Evolutionary conservation across 2,329 filamentous ascomycete genomes (phyloP).

Genomic region (Colletotrichum lindemuthianum): DNA sequence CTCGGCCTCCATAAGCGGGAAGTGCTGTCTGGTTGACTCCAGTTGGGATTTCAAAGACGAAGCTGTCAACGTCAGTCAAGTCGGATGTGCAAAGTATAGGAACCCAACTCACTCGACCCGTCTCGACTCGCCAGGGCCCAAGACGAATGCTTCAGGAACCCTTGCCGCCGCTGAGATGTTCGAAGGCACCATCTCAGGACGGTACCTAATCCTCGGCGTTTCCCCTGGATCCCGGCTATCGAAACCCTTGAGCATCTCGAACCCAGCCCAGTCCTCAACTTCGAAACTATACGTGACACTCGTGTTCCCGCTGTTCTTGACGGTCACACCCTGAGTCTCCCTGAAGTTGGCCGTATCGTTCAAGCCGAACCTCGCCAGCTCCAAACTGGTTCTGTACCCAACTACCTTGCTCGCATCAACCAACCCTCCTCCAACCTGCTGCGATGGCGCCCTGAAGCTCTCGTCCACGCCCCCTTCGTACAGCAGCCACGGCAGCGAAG

Average conservation of each 20-base stretch:
- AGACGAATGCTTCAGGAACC: conserved; percentile 35
- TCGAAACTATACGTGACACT: conserved; percentile 25
- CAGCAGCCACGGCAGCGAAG: conserved; percentile 40
- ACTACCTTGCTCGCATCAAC: conserved; percentile 51
- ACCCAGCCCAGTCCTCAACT: conserved; percentile 30
- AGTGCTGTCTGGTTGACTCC: conserved; percentile 43
- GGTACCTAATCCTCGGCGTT: conserved; percentile 35
- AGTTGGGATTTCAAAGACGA: conserved; percentile 40
- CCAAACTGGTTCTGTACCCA: conserved; percentile 45
- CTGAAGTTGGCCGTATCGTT: conserved; percentile 54
- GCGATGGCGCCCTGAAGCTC: conserved; percentile 43
- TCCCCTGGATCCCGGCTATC: conserved; percentile 10
- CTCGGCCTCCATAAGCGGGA: conserved; percentile 47
- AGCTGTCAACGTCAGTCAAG: conserved; percentile 5
- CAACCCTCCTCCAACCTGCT: conserved; percentile 52
- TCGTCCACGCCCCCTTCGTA: conserved; percentile 4
- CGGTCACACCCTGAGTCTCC: conserved; percentile 17
- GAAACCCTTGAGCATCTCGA: conserved; percentile 39
- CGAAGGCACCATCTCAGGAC: conserved; percentile 36
- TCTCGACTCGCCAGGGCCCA: conserved; percentile 21
- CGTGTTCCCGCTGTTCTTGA: conserved; percentile 13
- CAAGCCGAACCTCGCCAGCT: conserved; percentile 48
- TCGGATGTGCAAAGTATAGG: rapidly evolving
- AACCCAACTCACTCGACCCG: conserved; percentile 17
- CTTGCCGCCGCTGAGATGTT: conserved; percentile 29